phyloP scores from a whole-genome alignment of 139 green algal species.

The Chlamydomonas asymmetrica region DNA sequence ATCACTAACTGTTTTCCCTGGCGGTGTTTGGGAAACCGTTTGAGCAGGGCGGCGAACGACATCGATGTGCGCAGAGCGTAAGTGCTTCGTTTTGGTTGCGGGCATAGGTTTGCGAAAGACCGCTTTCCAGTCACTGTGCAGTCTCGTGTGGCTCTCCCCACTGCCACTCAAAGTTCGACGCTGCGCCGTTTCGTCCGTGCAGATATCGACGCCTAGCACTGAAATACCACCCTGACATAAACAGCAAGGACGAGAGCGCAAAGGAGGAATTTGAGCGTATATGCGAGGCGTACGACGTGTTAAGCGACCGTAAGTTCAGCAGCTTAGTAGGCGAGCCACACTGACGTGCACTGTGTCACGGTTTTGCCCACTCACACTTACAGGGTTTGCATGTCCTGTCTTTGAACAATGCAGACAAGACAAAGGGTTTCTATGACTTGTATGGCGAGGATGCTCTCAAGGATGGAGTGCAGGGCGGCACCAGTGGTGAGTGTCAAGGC shows the following conservation, averaged over 20 bases:
- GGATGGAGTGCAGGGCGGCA: constrained; percentile 54
- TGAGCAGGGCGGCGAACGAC: constrained; percentile 59
- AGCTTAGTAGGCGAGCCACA: too few relatives aligned
- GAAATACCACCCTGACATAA: constrained; percentile 78
- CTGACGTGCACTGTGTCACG: too few relatives aligned
- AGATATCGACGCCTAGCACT: constrained; percentile 71
- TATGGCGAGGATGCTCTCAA: constrained; percentile 77
- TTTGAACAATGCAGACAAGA: constrained; percentile 48
- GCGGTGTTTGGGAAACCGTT: not conserved
- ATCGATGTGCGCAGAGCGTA: constrained; percentile 71
- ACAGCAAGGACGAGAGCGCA: constrained; percentile 35
- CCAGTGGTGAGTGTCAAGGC: constrained; percentile 29
- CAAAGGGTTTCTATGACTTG: constrained; percentile 75
- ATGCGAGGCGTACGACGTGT: constrained; percentile 77
- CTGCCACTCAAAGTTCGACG: not conserved
- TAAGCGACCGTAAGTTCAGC: constrained; percentile 63
- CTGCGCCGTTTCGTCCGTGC: not conserved
- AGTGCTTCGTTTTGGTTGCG: constrained; percentile 40
- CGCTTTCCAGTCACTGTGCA: too few relatives aligned
- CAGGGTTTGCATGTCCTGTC: not conserved
- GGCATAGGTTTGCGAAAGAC: too few relatives aligned
- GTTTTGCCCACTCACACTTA: too few relatives aligned
- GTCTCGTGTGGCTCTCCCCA: too few relatives aligned
- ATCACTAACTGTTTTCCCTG: not conserved
- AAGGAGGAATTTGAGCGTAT: constrained; percentile 55